Base-by-base conservation (phyloP, 352 stramenopile genomes). In the Globisporangium recalcitrans region DNA sequence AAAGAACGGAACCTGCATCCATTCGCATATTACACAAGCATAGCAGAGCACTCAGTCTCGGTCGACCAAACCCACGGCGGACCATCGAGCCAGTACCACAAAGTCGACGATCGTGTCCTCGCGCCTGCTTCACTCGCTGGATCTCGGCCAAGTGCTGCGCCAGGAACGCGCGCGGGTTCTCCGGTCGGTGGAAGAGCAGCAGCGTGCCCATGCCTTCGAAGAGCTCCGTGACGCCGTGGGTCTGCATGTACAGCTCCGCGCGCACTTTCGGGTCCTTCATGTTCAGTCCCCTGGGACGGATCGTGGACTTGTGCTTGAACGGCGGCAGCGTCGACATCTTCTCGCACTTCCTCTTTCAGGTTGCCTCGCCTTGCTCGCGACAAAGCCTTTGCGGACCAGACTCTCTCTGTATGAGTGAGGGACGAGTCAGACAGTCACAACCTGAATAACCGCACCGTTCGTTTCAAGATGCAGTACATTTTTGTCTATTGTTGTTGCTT, bases 191-290 rank as follows among this genome's bases (percentile, higher is more conserved):
- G 63, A 85, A 88, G 21, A 91, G 73, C 52, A 91, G 58, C 32
- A 86, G 54, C 3, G 83, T 89, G 24, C 76, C 77, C 24, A 89
- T 69, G 1, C 77, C 66, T 31, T 89, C 74, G 58, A 89, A 88
- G 10, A 91, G 69, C 52, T 88, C 78, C 32, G 82, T 88, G 63
- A 89, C 76, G 21, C 78, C 78, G 46, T 91, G 74, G 1, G 73
- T 82, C 36, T 84, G 68, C 67, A 84, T 81, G 52, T 89, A 91
- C 55, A 89, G 53, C 27, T 83, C 68, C 0, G 78, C 80, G 16
- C 78, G 77, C 44, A 88, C 76, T 61, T 83, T 86, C 0, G 78
- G 80, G 29, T 88, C 81, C n/a, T 81, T 83, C 57, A 80, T 75
- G 61, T 87, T 81, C 11, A 72, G 42, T 13, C 74, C 68, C 19